Conservation (phyloP, 2,329 filamentous ascomycete species). For the Dryadomyces quercivorus region DNA sequence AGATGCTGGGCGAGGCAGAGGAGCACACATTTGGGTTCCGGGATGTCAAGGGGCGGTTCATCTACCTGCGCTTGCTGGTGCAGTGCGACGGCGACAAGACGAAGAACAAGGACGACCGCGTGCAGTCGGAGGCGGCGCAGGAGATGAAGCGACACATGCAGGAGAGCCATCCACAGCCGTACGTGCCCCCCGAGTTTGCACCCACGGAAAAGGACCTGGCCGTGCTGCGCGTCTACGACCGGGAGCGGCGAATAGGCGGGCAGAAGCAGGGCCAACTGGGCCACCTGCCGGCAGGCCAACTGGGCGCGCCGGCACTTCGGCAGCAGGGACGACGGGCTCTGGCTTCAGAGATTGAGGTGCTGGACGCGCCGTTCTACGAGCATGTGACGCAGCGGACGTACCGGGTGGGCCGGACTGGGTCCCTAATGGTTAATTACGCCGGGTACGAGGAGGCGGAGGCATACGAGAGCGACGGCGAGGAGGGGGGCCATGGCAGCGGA, state of each 20-base stretch:
- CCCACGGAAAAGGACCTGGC: constrained; percentile 22
- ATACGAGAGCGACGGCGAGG: neutral
- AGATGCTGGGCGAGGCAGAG: constrained; percentile 21
- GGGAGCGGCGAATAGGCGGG: constrained; percentile 10
- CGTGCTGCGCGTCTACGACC: constrained; percentile 14
- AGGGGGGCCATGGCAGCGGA: neutral
- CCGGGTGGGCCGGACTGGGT: neutral
- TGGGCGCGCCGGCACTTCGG: constrained; percentile 10
- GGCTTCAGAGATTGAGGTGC: constrained; percentile 31
- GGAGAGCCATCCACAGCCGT: constrained; percentile 31
- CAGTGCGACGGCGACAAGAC: constrained; percentile 16
- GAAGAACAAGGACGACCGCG: neutral
- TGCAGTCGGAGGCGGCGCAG: constrained; percentile 21
- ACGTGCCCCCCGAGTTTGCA: constrained; percentile 26
- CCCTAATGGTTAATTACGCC: neutral
- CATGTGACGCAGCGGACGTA: constrained; percentile 7
- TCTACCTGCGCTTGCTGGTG: constrained; percentile 32
- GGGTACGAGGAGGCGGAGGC: neutral
- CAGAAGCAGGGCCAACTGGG: neutral
- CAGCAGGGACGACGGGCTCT: constrained; percentile 20
- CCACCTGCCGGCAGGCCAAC: neutral
- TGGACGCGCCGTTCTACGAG: constrained; percentile 38
- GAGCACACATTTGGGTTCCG: constrained; percentile 34
- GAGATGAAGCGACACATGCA: constrained; percentile 34
- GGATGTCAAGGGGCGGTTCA: constrained; percentile 26